Conservation (phyloP, 2,329 filamentous ascomycete genomes). For the Colletotrichum orbiculare region DNA sequence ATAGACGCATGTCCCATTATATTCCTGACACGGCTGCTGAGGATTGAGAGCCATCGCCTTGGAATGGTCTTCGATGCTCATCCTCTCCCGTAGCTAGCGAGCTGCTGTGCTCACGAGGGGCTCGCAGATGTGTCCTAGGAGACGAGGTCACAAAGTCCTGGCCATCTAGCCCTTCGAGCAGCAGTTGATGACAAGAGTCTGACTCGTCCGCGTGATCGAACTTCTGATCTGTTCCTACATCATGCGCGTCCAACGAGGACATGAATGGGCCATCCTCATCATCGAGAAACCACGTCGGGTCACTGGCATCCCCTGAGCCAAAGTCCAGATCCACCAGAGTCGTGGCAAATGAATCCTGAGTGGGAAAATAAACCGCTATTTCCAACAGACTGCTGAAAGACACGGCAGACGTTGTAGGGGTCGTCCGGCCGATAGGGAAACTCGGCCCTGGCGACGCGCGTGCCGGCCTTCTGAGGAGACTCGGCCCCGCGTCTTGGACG, state of each 20-base stretch:
- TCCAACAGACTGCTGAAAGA: not conserved
- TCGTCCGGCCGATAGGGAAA: slow-evolving; percentile 32
- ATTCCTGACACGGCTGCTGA: no score
- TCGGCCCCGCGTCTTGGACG: slow-evolving; percentile 33
- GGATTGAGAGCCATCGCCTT: no score
- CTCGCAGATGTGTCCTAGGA: no score
- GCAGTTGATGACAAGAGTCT: no score
- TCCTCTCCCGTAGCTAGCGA: no score
- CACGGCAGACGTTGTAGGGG: slow-evolving; percentile 8
- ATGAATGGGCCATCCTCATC: not conserved
- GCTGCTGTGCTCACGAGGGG: no score
- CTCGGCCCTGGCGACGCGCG: slow-evolving; percentile 9
- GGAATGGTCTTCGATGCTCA: no score
- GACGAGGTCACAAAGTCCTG: no score
- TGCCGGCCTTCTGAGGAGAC: slow-evolving; percentile 14
- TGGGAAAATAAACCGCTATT: not conserved
- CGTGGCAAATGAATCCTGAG: not conserved
- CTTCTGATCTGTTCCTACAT: not conserved
- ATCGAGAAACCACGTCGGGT: not conserved
- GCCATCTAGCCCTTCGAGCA: no score
- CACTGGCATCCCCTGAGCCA: not conserved
- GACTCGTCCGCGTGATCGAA: no score
- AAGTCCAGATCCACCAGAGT: not conserved
- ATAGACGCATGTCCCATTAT: not conserved
- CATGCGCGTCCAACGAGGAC: not conserved